These are phyloP conservation scores for Solanum tarijense DNA, from an alignment of 257 asterid genomes.

Conservation along the genomic window DNA sequence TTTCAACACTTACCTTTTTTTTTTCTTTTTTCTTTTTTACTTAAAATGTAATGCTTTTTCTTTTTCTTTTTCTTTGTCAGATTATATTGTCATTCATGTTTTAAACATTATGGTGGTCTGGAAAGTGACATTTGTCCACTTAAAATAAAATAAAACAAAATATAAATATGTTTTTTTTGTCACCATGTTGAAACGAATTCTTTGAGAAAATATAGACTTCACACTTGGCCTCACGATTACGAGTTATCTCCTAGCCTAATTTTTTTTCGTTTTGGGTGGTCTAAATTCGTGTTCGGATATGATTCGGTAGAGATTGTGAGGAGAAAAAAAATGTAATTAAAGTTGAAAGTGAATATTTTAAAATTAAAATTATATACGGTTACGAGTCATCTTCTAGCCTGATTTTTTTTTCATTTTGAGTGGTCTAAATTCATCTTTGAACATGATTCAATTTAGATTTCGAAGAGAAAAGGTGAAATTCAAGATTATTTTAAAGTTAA, in stretches of 20 bases:
- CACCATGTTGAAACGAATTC: not conserved
- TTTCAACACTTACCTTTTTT: not conserved
- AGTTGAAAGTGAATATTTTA: not conserved
- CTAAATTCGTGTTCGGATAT: not conserved
- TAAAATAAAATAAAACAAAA: too few relatives aligned
- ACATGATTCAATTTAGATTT: not conserved
- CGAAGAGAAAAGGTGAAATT: too few relatives aligned
- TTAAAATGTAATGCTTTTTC: not conserved
- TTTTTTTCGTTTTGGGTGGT: not conserved
- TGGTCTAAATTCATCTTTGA: not conserved
- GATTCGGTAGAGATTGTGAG: not conserved
- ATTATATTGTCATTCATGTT: not conserved
- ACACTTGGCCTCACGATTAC: not conserved
- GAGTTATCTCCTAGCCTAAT: not conserved
- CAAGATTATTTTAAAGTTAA: not conserved
- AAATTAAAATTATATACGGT: too few relatives aligned
- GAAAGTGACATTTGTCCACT: not conserved
- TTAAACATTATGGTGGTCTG: not conserved
- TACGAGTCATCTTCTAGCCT: not conserved
- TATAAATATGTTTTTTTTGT: too few relatives aligned
- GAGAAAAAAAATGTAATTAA: not conserved
- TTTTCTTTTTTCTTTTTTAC: not conserved
- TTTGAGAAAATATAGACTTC: not conserved
- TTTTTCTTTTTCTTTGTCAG: not conserved
- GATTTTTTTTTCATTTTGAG: not conserved